Evolutionary conservation across 192 early-diverging fungal genomes (phyloP).

Genomic region (Backusella luteola): DNA sequence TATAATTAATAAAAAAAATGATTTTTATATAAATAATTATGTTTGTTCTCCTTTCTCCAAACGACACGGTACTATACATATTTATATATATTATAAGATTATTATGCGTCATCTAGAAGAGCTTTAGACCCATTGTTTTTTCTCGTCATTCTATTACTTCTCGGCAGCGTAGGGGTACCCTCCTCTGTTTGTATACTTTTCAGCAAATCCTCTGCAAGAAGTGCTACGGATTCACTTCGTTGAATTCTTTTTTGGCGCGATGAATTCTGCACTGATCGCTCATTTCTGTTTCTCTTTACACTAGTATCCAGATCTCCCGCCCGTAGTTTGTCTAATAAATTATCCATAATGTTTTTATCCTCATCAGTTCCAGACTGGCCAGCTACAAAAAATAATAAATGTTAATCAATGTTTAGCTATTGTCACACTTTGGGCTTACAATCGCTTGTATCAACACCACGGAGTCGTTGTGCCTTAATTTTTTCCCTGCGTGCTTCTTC

Average conservation of each 20-base stretch:
- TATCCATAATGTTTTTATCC: constrained; percentile 79
- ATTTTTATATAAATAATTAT: neutral
- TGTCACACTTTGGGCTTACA: constrained; percentile 22
- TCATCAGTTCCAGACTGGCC: constrained; percentile 39
- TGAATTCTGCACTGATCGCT: neutral
- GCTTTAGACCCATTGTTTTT: neutral
- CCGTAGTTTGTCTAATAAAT: constrained; percentile 69
- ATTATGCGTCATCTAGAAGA: neutral
- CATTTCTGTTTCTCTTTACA: constrained; percentile 21
- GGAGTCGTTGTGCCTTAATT: constrained; percentile 27
- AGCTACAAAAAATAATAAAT: neutral
- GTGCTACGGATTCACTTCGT: constrained; percentile 32
- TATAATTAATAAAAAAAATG: neutral
- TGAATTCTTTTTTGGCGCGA: constrained; percentile 19
- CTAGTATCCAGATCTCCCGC: constrained; percentile 63
- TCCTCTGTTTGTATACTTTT: constrained; percentile 46
- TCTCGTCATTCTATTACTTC: constrained; percentile 5
- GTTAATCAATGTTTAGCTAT: neutral
- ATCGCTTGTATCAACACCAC: constrained; percentile 38
- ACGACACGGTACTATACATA: neutral
- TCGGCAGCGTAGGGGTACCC: constrained; percentile 13
- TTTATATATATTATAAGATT: neutral
- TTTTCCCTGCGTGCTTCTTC: constrained; percentile 35
- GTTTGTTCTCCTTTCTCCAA: neutral
- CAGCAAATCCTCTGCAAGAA: constrained; percentile 42